A percentile compares a stretch with the other conserved stretches of the same genome.
Evolutionary conservation across 2,329 filamentous ascomycete genomes (phyloP).

Genomic region (Fusarium xylarioides): DNA sequence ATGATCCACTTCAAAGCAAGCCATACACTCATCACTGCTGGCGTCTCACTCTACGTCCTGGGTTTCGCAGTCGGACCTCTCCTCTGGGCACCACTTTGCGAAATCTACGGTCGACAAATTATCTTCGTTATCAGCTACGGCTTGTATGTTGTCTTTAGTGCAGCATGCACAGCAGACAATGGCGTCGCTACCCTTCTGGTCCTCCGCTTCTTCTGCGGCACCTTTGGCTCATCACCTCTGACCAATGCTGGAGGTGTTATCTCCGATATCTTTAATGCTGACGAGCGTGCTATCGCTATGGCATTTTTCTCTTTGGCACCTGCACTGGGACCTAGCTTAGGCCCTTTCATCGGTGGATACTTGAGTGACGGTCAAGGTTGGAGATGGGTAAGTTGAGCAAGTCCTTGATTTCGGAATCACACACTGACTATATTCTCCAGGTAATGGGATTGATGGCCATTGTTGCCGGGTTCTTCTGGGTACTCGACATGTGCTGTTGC

Average conservation of each 20-base stretch:
- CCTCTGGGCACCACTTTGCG: constrained; percentile 72
- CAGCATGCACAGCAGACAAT: constrained; percentile 64
- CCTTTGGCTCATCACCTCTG: constrained; percentile 69
- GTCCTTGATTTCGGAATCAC: fast-evolving
- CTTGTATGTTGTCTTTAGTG: constrained; percentile 68
- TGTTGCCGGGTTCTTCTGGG: constrained; percentile 67
- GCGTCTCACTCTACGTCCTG: constrained; percentile 70
- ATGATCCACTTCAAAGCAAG: constrained; percentile 63
- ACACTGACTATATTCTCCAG: constrained; percentile 38
- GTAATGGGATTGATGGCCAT: constrained; percentile 69
- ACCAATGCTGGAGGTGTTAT: constrained; percentile 71
- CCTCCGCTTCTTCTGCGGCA: constrained; percentile 73
- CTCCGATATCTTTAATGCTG: constrained; percentile 68
- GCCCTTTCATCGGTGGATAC: constrained; percentile 71
- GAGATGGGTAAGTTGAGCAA: constrained; percentile 56
- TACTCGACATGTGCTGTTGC: constrained; percentile 58
- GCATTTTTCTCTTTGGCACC: constrained; percentile 69
- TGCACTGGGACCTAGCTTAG: constrained; percentile 67
- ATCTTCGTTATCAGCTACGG: constrained; percentile 68
- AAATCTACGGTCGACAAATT: constrained; percentile 69
- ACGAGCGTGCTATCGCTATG: constrained; percentile 66
- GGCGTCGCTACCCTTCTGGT: constrained; percentile 69
- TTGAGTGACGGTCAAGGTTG: constrained; percentile 67
- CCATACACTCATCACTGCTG: constrained; percentile 64
- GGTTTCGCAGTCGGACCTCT: constrained; percentile 70